Evolutionary conservation across 2,329 filamentous ascomycete genomes (phyloP).

Genomic region (Neonectria hederae): DNA sequence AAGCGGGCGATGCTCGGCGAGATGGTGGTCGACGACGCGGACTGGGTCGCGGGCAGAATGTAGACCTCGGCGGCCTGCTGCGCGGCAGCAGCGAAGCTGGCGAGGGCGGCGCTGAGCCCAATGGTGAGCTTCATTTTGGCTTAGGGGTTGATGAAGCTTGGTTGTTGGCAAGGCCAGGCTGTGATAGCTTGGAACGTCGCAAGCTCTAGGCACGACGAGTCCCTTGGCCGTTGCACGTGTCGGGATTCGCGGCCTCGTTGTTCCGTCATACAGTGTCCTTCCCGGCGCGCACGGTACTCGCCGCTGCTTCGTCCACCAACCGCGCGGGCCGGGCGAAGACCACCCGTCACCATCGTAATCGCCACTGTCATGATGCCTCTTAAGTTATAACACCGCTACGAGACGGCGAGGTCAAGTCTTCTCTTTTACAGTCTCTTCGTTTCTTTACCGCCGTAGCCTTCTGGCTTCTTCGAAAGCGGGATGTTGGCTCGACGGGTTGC

Average conservation of each 20-base stretch:
- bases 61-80: slow-evolving; percentile 62
- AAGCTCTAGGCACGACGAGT: slow-evolving; percentile 40
- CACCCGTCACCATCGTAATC: slow-evolving; percentile 16
- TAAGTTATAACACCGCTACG: slow-evolving; percentile 21
- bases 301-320: slow-evolving; percentile 12
- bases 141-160: slow-evolving; percentile 45
- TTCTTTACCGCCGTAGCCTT: not conserved
- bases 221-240: slow-evolving; percentile 38
- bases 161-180: slow-evolving; percentile 36
- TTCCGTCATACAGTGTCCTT: slow-evolving; percentile 43
- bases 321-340: slow-evolving; percentile 13
- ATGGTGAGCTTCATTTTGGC: slow-evolving; percentile 55
- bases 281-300: not conserved
- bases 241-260: slow-evolving; percentile 43
- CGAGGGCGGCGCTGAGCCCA: slow-evolving; percentile 52
- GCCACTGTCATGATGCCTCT: slow-evolving; percentile 34
- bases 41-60: slow-evolving; percentile 54
- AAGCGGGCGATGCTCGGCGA: slow-evolving; percentile 65
- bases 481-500: slow-evolving; percentile 41
- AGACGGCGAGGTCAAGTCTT: slow-evolving; percentile 10
- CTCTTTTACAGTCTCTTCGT: slow-evolving; percentile 1
- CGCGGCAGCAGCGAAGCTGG: slow-evolving; percentile 51
- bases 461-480: slow-evolving; percentile 9
- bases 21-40: slow-evolving; percentile 52
- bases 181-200: slow-evolving; percentile 47